Base-by-base conservation (phyloP, 2,329 filamentous ascomycete genomes). In the Falciphora oryzae region DNA sequence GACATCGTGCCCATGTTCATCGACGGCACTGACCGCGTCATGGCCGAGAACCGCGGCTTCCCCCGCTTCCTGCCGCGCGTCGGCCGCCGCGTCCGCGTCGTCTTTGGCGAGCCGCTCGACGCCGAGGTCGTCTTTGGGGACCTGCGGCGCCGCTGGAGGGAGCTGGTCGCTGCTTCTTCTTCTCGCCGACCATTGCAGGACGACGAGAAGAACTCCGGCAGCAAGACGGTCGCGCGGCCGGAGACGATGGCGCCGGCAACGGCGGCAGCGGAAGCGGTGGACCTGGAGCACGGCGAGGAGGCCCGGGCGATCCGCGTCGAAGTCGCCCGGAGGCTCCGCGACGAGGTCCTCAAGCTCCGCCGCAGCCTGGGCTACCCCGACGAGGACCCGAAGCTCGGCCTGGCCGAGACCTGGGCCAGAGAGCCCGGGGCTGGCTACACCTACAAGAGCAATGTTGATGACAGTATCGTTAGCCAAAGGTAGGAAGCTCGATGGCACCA, bases 1-100 rank as follows among this genome's bases (percentile, higher is more conserved):
- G 91, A 96, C 69, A 85, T 99, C 27, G 85, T 99, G 50, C 93
- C 95, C 58, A 94, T 99, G 78, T 99, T 96, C 81, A 89, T 98
- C 62, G 92, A 97, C 71, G 95, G 95, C 32, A 90, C 91, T 22
- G 90, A 97, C 73, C 79, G 89, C 66, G 82, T 97, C 69, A 97
- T 98, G 94, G 85, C 91, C 71, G 94, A 98, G 76, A 83, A 88
- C 65, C 85, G 95, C 59, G 78, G 77, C 2, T 97, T 88, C 70
- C 95, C 94, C 1, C 86, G 92, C 16, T 95, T 92, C 71, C 70
- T 96, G 18, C 95, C 95, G 1, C 85, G 94, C 3, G 77, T 87
- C 14, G 87, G 89, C 63, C 89, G 91, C 69, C 83, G 82, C 8
- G 81, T 97, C 62, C 85, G 81, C 61, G 81, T 97, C 62, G 88